phyloP scores from a whole-genome alignment of 306 rosid species.

The Sophora flavescens region DNA sequence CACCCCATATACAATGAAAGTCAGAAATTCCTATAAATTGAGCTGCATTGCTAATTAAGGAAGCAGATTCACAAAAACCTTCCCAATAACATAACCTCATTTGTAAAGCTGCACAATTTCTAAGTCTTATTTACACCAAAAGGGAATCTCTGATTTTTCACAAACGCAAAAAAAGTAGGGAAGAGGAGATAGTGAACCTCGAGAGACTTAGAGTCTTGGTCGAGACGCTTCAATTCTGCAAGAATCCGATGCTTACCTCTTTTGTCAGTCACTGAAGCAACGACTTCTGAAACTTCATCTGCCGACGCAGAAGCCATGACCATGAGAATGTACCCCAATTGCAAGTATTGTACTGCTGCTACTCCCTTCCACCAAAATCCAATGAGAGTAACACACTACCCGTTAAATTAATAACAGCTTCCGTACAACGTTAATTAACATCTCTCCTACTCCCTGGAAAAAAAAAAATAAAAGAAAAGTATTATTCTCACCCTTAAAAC shows the following conservation, averaged over 20 bases:
- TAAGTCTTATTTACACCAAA: no score
- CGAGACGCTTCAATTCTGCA: slow-evolving; percentile 74
- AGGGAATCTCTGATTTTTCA: no score
- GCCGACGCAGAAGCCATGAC: slow-evolving; percentile 57
- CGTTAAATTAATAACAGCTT: no score
- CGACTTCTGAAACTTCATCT: slow-evolving; percentile 38
- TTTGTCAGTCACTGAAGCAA: slow-evolving; percentile 51
- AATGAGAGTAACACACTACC: not conserved
- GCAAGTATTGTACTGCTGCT: not conserved
- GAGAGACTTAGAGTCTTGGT: slow-evolving; percentile 70
- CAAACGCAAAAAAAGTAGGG: no score
- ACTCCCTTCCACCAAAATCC: slow-evolving; percentile 4
- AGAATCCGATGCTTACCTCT: slow-evolving; percentile 80
- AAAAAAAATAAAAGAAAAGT: no score
- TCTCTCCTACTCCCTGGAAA: no score
- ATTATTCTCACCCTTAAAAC: no score
- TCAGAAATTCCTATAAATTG: not conserved
- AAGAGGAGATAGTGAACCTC: slow-evolving; percentile 51
- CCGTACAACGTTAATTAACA: no score
- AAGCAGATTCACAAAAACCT: not conserved
- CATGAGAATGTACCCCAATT: not conserved
- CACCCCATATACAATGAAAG: not conserved
- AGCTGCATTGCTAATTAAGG: not conserved
- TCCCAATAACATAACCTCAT: not conserved
- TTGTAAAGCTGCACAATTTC: not conserved